Evolutionary conservation across 495 filamentous ascomycete genomes (phyloP), one percentile per base, ranked within the genome.

Genomic region (Aspergillus bertholletiae): DNA sequence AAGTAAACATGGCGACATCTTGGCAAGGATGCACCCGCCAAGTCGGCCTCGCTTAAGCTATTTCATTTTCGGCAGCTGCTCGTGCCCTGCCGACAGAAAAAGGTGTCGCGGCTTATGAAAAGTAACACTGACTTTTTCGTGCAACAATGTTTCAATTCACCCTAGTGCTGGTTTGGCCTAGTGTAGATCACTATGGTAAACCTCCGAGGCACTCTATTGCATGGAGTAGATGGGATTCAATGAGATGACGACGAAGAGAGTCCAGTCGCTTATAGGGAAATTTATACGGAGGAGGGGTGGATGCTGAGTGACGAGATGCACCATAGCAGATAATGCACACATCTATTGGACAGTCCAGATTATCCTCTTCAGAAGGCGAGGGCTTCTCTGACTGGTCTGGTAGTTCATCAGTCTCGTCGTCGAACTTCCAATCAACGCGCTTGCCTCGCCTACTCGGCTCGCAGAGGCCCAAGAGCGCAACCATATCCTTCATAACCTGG

Each of bases 231-330:
- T 65, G 57, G 49, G 43, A 61, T 41, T 64, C 52, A 34, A 67
- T 70, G 11, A 70, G 50, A 58, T 68, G 55, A 47, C 63, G 59
- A 60, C 53, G 58, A 54, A 70, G 65, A 58, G 65, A 67, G 46
- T 68, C 64, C 28, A 34, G 44, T 47, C 58, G 58, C 41, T 63
- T 63, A 15, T 58, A 30, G 43, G 67, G 62, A 60, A 70, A 66
- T 58, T 54, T 62, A 50, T 68, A 49, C 34, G 54, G 64, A 65
- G 58, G 60, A 60, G 57, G 63, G 37, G 62, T 70, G 23, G 60
- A 70, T 32, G 53, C 18, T 40, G 53, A 68, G 44, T 43, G 55
- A 40, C 57, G 54, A 28, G 62, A 67, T 62, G 54, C 7, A 61
- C 67, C 55, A 51, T 20, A 65, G 57, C 49, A 67, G 37, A 70